Conservation (phyloP, 202 grass and related monocot species). For the Panicum hallii region DNA sequence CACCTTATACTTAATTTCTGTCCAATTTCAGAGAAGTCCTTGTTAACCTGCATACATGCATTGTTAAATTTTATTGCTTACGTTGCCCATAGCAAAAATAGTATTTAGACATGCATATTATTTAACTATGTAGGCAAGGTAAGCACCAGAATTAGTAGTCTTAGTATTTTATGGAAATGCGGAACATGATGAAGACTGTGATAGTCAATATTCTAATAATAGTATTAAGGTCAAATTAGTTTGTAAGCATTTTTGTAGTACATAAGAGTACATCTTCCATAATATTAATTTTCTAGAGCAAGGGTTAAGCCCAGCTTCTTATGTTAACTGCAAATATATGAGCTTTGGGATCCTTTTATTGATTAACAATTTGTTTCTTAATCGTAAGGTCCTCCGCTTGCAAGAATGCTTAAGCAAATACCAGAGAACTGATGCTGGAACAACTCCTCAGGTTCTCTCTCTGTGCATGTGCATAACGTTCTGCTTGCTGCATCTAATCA, state of each 20-base stretch:
- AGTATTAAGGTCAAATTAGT: conserved; percentile 15
- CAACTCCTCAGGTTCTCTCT: conserved; percentile 71
- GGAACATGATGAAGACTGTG: conserved; percentile 10
- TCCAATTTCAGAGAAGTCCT: conserved; percentile 12
- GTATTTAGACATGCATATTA: neutral
- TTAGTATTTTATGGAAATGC: conserved; percentile 31
- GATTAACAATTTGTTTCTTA: conserved; percentile 30
- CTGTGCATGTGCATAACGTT: neutral
- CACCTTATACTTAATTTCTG: conserved; percentile 28
- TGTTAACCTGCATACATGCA: neutral
- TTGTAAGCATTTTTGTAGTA: conserved; percentile 1
- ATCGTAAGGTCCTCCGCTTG: conserved; percentile 84
- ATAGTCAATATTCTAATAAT: conserved; percentile 18
- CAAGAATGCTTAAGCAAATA: conserved; percentile 99
- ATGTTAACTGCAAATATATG: neutral
- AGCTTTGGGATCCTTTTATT: conserved; percentile 8
- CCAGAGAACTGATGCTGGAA: conserved; percentile 87
- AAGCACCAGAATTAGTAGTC: conserved; percentile 3
- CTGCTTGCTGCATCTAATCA: conserved; percentile 1
- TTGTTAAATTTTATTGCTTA: neutral
- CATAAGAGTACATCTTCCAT: neutral
- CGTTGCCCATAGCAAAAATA: neutral
- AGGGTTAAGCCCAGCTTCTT: neutral
- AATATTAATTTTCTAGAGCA: neutral
- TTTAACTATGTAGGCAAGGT: conserved; percentile 4